phyloP scores from a whole-genome alignment of 345 rosid species.

The Cochlearia excelsa region DNA sequence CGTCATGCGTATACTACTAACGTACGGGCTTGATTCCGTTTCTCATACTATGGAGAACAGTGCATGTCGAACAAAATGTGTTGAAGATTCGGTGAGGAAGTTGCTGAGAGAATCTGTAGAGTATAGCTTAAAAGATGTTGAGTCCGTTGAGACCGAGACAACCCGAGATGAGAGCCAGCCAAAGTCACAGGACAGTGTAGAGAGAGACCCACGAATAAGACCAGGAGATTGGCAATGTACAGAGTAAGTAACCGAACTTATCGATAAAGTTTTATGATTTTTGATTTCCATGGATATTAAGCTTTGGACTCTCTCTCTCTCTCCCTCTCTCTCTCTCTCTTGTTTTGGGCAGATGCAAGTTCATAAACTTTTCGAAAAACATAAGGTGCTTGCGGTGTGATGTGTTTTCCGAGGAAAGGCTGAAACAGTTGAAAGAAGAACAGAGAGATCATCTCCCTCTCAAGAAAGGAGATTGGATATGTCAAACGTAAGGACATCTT shows the following conservation, averaged over 20 bases:
- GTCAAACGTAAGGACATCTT: constrained; percentile 51
- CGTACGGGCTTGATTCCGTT: constrained; percentile 59
- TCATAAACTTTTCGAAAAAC: constrained; percentile 79
- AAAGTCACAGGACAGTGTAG: constrained; percentile 29
- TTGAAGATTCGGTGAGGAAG: constrained; percentile 62
- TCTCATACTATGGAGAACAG: constrained; percentile 53
- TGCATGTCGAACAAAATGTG: constrained; percentile 53
- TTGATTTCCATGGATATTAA: not conserved
- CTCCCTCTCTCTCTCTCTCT: not conserved
- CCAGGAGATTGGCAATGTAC: constrained; percentile 86
- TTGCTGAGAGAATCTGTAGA: constrained; percentile 64
- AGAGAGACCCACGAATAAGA: constrained; percentile 43
- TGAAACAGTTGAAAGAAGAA: constrained; percentile 55
- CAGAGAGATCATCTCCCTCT: constrained; percentile 67
- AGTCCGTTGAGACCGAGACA: constrained; percentile 19
- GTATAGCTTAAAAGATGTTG: constrained; percentile 39
- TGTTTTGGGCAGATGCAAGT: constrained; percentile 59
- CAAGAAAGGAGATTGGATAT: constrained; percentile 96
- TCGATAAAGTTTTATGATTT: not conserved
- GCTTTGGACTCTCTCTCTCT: not conserved
- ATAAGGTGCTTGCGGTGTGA: constrained; percentile 70
- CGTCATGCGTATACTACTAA: constrained; percentile 76
- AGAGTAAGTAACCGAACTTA: constrained; percentile 41
- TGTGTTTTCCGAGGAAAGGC: constrained; percentile 54
- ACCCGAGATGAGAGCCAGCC: constrained; percentile 17